Percentiles rank a stretch among this genome's conserved stretches.
phyloP scores from a whole-genome alignment of 306 rosid species.

The Clitoria ternatea region DNA sequence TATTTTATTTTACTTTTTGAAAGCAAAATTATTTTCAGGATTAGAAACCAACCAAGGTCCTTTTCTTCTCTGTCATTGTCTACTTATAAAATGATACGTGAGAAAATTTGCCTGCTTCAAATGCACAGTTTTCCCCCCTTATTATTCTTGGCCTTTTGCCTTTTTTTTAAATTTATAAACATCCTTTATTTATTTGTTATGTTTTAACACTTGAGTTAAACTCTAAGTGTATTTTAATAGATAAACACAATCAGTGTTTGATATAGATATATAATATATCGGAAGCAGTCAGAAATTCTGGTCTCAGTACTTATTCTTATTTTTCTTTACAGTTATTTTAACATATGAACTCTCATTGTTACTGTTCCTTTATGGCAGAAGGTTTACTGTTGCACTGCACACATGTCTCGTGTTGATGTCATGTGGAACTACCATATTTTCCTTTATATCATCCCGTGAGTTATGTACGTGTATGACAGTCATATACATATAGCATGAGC shows the following conservation, averaged over 20 bases:
- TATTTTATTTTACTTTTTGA: not conserved
- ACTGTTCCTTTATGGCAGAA: not conserved
- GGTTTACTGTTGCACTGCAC: not conserved
- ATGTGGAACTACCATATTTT: constrained; percentile 9
- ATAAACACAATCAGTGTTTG: no score
- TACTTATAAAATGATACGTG: not conserved
- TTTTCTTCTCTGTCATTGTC: not conserved
- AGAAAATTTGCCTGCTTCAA: not conserved
- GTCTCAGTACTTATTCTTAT: no score
- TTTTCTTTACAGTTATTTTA: no score
- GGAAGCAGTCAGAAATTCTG: no score
- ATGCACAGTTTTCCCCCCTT: not conserved
- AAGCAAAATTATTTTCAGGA: not conserved
- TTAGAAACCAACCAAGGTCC: not conserved
- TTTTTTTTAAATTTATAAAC: not conserved
- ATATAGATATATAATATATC: no score
- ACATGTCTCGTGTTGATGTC: constrained; percentile 20
- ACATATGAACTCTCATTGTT: constrained; percentile 5
- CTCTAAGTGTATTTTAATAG: no score
- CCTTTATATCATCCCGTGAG: constrained; percentile 30
- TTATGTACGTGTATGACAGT: constrained; percentile 11
- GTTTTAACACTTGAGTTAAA: not conserved
- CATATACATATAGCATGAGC: not conserved
- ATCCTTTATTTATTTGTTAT: not conserved
- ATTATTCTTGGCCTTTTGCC: not conserved